Evolutionary conservation across 2,329 filamentous ascomycete species (phyloP), one percentile per base, ranked within the genome.

Genomic region (Curvularia hawaiiensis): DNA sequence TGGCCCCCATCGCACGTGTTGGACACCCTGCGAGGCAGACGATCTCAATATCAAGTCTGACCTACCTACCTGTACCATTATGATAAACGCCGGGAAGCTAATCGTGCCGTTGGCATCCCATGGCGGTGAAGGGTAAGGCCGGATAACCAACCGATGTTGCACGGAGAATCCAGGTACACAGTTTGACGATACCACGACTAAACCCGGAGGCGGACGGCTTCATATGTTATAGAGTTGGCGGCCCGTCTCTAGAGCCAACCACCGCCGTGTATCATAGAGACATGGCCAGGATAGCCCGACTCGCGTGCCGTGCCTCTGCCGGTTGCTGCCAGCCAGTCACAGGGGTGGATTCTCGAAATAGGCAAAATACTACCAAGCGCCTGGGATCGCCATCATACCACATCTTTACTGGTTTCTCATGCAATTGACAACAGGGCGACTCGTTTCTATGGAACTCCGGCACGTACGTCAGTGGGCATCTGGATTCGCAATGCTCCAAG

Each of bases 351-450:
- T 43, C 33, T 30, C 41, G 46, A 41, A 44, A 41, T 31, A 38
- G 40, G 35, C 47, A 51, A 48, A 49, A 53, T 47, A 30, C 22
- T 30, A 30, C 46, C 46, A 33, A n/a, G 26, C 35, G 20, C 26
- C 38, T 44, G 44, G 50, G 46, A 45, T 44, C 44, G 41, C 22
- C 35, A 26, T 44, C 16, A 26, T 33, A 20, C 48, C 11, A 31
- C 26, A n/a, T 46, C 30, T 38, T 6, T 28, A 28, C 26, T 28
- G 26, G 12, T 11, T 40, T 38, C 38, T 39, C 26, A 11, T 31
- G 33, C n/a, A 48, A 50, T 49, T 40, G 30, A 57, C 31, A 30
- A 35, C 44, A 33, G 20, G 40, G 47, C 30, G 54, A 53, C 10
- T 16, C 41, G 22, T 20, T 45, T 48, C 28, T n/a, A 5, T 35